Evolutionary conservation across 2,329 filamentous ascomycete genomes (phyloP).

Genomic region (Nigrospora sphaerica): DNA sequence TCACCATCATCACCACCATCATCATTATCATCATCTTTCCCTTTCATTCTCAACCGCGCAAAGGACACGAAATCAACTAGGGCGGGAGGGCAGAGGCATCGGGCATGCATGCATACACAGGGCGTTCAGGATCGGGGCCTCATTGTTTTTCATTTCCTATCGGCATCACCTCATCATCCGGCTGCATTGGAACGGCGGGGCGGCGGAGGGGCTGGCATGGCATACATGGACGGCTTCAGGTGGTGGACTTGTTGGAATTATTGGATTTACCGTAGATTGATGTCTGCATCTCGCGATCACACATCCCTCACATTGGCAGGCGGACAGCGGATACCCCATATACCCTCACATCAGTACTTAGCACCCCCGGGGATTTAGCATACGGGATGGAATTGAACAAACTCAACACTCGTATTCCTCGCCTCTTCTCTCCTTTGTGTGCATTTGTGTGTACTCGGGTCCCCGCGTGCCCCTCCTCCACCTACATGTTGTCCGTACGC

Average conservation of each 20-base stretch:
- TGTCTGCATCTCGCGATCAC: too few species aligned
- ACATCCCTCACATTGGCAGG: neutral
- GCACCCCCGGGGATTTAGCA: too few species aligned
- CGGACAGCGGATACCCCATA: conserved; percentile 1
- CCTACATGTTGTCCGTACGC: too few species aligned
- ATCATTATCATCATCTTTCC: neutral
- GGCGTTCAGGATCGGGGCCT: too few species aligned
- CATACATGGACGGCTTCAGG: neutral
- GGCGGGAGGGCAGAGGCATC: too few species aligned
- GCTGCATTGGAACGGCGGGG: neutral
- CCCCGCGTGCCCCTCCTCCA: too few species aligned
- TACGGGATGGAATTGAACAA: too few species aligned
- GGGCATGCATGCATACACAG: too few species aligned
- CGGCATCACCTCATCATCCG: neutral
- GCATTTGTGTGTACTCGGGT: too few species aligned
- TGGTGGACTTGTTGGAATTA: neutral
- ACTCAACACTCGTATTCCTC: too few species aligned
- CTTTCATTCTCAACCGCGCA: neutral
- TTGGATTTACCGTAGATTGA: neutral
- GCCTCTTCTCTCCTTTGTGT: too few species aligned
- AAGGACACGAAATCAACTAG: neutral
- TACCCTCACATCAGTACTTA: neutral
- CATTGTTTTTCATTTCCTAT: neutral
- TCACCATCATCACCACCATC: neutral
- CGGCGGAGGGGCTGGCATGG: neutral